Conservation (phyloP, 2,329 filamentous ascomycete species). For the Talaromyces sp. region DNA sequence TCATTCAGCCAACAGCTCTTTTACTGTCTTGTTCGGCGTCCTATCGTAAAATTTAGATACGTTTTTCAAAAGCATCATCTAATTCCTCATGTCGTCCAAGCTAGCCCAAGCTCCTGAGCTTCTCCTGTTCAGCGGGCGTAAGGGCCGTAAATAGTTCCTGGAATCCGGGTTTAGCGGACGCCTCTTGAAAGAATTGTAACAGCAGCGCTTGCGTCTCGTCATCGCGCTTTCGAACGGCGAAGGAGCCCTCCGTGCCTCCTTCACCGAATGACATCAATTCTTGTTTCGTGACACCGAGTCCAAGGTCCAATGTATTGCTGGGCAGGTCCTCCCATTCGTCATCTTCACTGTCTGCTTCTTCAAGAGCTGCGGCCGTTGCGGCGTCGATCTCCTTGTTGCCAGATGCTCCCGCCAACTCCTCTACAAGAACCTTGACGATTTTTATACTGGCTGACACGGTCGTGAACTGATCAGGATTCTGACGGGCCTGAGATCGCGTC, state of each 20-base stretch:
- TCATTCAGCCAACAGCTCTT: neutral
- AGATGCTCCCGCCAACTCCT: slow-evolving; percentile 80
- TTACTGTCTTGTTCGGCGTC: neutral
- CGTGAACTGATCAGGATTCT: slow-evolving; percentile 86
- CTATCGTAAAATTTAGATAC: neutral
- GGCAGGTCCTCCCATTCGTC: slow-evolving; percentile 88
- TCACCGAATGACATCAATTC: slow-evolving; percentile 76
- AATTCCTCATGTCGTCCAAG: neutral
- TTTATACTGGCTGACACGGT: slow-evolving; percentile 84
- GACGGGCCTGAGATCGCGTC: slow-evolving; percentile 84
- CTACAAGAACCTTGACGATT: slow-evolving; percentile 91
- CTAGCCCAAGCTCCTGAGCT: slow-evolving; percentile 33
- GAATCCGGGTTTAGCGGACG: slow-evolving; percentile 54
- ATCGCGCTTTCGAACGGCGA: slow-evolving; percentile 63
- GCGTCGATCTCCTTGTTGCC: slow-evolving; percentile 51
- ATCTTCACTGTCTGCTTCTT: slow-evolving; percentile 60
- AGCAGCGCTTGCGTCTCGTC: slow-evolving; percentile 88
- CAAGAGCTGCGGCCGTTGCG: slow-evolving; percentile 57
- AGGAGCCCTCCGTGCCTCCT: slow-evolving; percentile 47
- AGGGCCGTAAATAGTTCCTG: slow-evolving; percentile 53
- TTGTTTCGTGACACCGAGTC: slow-evolving; percentile 61
- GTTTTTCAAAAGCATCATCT: neutral
- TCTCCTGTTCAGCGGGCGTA: slow-evolving; percentile 49
- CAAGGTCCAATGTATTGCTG: slow-evolving; percentile 72
- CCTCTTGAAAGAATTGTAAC: slow-evolving; percentile 69